phyloP scores from a whole-genome alignment of 768 basidiomycete species.

The Brasilioporus rufonigricans region DNA sequence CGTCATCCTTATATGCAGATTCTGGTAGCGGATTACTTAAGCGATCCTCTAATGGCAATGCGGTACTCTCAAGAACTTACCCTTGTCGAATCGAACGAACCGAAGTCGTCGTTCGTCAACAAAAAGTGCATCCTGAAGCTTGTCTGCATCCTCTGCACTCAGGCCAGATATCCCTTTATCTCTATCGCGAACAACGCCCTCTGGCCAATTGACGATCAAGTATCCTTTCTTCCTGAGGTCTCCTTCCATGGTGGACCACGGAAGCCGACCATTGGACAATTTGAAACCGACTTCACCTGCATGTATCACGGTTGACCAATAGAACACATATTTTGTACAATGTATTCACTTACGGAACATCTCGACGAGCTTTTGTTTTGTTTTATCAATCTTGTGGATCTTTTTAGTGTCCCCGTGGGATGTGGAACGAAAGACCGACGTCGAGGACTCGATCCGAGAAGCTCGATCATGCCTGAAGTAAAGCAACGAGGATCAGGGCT shows the following conservation, averaged over 20 bases:
- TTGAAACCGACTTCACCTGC: neutral
- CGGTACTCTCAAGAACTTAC: neutral
- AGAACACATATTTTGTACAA: neutral
- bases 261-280: neutral
- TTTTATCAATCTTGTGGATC: neutral
- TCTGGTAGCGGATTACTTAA: too few relatives aligned
- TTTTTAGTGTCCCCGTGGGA: neutral
- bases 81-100: neutral
- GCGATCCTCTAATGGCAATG: too few relatives aligned
- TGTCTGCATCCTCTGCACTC: conserved; percentile 3
- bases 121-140: conserved; percentile 9
- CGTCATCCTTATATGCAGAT: too few relatives aligned
- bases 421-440: neutral
- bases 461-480: neutral
- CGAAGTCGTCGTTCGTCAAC: neutral
- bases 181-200: neutral
- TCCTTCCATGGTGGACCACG: conserved; percentile 2
- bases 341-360: conserved; percentile 10
- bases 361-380: neutral
- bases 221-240: conserved; percentile 1
- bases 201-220: conserved; percentile 6
- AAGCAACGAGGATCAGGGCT: neutral
- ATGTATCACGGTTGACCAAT: neutral
- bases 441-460: neutral
- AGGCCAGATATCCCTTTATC: neutral